Evolutionary conservation across 495 filamentous ascomycete species (phyloP), one percentile per base, ranked within the genome.

Genomic region (Penicillium egyptiacum): DNA sequence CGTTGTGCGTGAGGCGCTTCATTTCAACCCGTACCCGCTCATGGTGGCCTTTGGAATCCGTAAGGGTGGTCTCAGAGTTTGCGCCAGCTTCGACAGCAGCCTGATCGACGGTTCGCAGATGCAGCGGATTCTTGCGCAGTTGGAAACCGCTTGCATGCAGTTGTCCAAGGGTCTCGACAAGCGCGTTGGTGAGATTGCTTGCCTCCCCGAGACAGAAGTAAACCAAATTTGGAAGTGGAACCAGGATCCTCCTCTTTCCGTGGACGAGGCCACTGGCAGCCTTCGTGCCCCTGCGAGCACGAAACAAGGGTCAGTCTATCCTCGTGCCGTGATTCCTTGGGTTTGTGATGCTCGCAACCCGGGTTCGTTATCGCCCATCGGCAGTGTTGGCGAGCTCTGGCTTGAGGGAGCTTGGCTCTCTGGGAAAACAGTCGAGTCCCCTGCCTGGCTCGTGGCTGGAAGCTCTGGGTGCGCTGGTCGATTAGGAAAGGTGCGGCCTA

Each of bases 11-110:
- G 85, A 86, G 60, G 84, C 84, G 0, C 74, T 87, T 22, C 81
- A 86, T 56, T 88, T 88, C 67, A 87, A 87, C 55, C 81, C 84
- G 0, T 88, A 88, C 61, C 80, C 81, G 3, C 70, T 88, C 12
- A 88, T 87, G 81, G 65, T 87, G 39, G 82, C 79, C 10, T 87
- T 82, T 64, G 79, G 79, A 10, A 71, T 88, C 7, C 73, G 76
- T 50, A 73, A 79, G 19, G 70, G 73, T 20, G 83, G 84, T 1
- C 83, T 87, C 63, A 56, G 81, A 17, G 69, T 87, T 31, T 82
- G 80, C 61, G 84, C 85, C 1, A 87, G 81, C 60, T 88, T 86
- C 55, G 86, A 88, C 50, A 80, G 75, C 52, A 68, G 62, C 10
- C 46, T 76, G 23, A 69, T 83, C 31, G 60, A 65, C 11, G 58